These are phyloP conservation scores for Taiwanofungus camphoratus DNA, from an alignment of 1,284 basidiomycete genomes.

Conservation along the genomic window DNA sequence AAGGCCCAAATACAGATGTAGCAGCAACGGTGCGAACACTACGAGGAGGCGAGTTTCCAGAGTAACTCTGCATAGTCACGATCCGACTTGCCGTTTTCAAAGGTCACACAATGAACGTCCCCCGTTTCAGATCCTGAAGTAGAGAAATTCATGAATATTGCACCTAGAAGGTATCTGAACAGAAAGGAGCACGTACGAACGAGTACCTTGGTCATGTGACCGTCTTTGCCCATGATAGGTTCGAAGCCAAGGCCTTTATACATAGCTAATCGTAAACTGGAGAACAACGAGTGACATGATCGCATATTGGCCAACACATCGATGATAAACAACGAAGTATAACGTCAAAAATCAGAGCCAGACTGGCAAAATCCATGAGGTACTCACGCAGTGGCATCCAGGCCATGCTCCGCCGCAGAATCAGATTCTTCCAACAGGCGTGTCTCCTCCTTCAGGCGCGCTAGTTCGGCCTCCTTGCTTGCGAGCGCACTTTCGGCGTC, in stretches of 20 bases:
- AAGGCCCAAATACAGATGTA: too few species aligned
- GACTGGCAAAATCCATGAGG: background rate
- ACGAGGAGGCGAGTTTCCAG: constrained; percentile 57
- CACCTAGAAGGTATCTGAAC: too few species aligned
- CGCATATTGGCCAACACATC: background rate
- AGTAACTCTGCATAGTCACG: constrained; percentile 36
- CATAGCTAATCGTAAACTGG: constrained; percentile 58
- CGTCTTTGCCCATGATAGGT: constrained; percentile 49
- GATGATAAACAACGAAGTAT: too few species aligned
- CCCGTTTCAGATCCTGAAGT: constrained; percentile 47
- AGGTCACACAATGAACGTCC: constrained; percentile 45
- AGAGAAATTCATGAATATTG: background rate
- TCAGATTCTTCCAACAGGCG: constrained; percentile 58
- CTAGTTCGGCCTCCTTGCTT: constrained; percentile 62
- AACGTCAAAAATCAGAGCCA: background rate
- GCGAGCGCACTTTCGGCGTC: constrained; percentile 61
- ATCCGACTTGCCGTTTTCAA: constrained; percentile 26
- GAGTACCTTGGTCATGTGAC: constrained; percentile 52
- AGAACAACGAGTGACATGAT: constrained; percentile 4
- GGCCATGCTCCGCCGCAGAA: constrained; percentile 63
- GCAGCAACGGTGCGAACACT: too few species aligned
- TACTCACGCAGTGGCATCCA: constrained; percentile 67
- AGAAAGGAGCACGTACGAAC: constrained; percentile 60
- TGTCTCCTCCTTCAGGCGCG: constrained; percentile 58
- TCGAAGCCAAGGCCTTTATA: constrained; percentile 69